A percentile compares a stretch with the other conserved stretches of the same genome.
Evolutionary conservation across 257 asterid genomes (phyloP).

Genomic region (Phtheirospermum japonicum): DNA sequence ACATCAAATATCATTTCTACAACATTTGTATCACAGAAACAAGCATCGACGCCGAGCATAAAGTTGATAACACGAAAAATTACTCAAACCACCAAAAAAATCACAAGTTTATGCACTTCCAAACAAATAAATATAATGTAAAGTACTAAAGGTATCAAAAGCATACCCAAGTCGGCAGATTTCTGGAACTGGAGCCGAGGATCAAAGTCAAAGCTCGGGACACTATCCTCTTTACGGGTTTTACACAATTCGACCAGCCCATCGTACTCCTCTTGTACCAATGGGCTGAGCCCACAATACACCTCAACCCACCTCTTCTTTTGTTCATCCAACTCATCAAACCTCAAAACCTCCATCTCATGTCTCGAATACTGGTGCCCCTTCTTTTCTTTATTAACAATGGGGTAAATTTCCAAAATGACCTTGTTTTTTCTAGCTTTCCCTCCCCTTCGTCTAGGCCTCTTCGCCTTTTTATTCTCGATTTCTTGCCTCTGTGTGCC

Average conservation of each 20-base stretch:
- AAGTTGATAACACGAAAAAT: not conserved
- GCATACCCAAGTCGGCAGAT: constrained; percentile 39
- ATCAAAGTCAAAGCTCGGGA: constrained; percentile 42
- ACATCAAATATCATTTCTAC: constrained; percentile 1
- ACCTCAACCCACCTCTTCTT: constrained; percentile 74
- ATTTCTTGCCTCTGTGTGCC: constrained; percentile 24
- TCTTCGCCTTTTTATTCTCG: constrained; percentile 34
- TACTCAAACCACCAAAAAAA: constrained; percentile 17
- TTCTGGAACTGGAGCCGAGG: constrained; percentile 51
- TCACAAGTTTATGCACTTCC: constrained; percentile 7
- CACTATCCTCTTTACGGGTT: constrained; percentile 29
- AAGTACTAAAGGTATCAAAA: constrained; percentile 20
- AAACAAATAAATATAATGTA: not conserved
- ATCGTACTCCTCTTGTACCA: constrained; percentile 58
- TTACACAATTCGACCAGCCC: constrained; percentile 29
- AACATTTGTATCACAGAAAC: constrained; percentile 13
- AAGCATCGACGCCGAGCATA: not conserved
- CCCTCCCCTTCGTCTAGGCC: constrained; percentile 39
- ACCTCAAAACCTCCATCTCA: constrained; percentile 69
- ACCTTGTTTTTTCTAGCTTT: constrained; percentile 34
- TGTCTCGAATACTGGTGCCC: constrained; percentile 45
- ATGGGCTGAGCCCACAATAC: constrained; percentile 61
- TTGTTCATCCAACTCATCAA: constrained; percentile 53
- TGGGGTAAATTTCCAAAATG: constrained; percentile 9
- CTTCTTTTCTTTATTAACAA: constrained; percentile 36